A percentile compares a stretch with the other conserved stretches of the same genome.
These are phyloP conservation scores for Diddensiella transvaalensis DNA, from an alignment of 805 yeast species.

Conservation along the genomic window DNA sequence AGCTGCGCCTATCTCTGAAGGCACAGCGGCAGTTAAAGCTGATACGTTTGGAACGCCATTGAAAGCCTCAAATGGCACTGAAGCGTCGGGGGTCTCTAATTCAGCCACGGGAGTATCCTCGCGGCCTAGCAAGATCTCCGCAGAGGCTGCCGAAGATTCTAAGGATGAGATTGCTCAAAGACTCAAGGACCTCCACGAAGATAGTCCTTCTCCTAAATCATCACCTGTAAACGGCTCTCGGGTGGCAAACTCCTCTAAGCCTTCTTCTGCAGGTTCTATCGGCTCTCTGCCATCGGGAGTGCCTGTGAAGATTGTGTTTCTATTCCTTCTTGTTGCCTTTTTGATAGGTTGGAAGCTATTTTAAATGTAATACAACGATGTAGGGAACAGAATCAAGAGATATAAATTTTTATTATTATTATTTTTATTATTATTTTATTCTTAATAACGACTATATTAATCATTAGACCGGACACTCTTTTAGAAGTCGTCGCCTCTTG, in stretches of 20 bases:
- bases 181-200: slow-evolving; percentile 13
- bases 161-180: slow-evolving; percentile 15
- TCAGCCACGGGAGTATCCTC: slow-evolving; percentile 32
- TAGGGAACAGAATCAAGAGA: too few species aligned
- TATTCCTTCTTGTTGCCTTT: slow-evolving; percentile 53
- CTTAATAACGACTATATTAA: too few species aligned
- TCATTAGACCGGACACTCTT: too few species aligned
- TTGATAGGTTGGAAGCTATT: slow-evolving; percentile 70
- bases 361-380: slow-evolving; percentile 30
- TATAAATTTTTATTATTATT: neutral
- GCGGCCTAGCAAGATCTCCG: neutral
- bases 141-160: slow-evolving; percentile 1
- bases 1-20: neutral
- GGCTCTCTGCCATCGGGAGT: slow-evolving; percentile 44
- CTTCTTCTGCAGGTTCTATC: slow-evolving; percentile 25
- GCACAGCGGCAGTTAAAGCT: neutral
- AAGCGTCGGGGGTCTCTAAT: neutral
- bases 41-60: neutral
- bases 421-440: neutral
- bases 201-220: slow-evolving; percentile 12
- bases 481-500: slow-evolving; percentile 94
- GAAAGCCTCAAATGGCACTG: neutral
- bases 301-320: slow-evolving; percentile 51
- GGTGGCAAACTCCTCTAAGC: slow-evolving; percentile 8
- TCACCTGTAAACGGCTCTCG: slow-evolving; percentile 8